phyloP scores from a whole-genome alignment of 2,329 filamentous ascomycete genomes.

The Cryphonectria nitschkei region DNA sequence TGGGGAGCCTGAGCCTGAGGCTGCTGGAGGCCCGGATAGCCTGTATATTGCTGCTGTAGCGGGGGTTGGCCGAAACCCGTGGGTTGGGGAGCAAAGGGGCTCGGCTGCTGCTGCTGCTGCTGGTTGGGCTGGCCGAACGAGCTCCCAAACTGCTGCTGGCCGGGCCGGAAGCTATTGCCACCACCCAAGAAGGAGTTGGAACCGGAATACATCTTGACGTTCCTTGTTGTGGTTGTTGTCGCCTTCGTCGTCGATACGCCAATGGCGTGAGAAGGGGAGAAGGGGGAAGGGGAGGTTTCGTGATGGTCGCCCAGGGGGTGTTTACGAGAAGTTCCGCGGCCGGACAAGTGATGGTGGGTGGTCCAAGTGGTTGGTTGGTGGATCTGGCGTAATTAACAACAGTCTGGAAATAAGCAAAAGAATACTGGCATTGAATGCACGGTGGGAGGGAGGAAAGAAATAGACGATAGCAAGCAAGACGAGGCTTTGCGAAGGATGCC shows the following conservation, averaged over 20 bases:
- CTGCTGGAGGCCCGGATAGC: constrained; percentile 61
- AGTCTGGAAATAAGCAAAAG: constrained; percentile 15
- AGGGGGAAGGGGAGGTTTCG: background rate
- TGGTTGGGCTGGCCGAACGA: constrained; percentile 44
- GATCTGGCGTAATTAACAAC: constrained; percentile 23
- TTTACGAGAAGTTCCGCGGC: constrained; percentile 9
- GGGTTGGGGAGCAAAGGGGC: constrained; percentile 61
- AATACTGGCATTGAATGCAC: constrained; percentile 16
- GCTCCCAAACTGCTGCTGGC: constrained; percentile 59
- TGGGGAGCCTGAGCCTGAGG: constrained; percentile 59
- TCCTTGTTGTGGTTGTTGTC: background rate
- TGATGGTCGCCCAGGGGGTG: constrained; percentile 9
- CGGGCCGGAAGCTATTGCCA: constrained; percentile 73
- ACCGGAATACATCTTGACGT: constrained; percentile 78
- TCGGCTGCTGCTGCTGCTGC: constrained; percentile 49
- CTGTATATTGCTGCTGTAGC: constrained; percentile 63
- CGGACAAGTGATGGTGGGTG: constrained; percentile 5
- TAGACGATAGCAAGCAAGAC: constrained; percentile 10
- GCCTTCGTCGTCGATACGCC: constrained; percentile 16
- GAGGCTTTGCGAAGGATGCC: constrained; percentile 20
- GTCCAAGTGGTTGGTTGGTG: constrained; percentile 17
- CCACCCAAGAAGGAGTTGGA: constrained; percentile 85
- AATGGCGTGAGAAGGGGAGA: background rate
- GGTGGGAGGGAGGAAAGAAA: background rate
- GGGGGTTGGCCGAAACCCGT: constrained; percentile 62